These are phyloP conservation scores for Mycena vulgaris DNA, from an alignment of 768 basidiomycete species.

Conservation along the genomic window DNA sequence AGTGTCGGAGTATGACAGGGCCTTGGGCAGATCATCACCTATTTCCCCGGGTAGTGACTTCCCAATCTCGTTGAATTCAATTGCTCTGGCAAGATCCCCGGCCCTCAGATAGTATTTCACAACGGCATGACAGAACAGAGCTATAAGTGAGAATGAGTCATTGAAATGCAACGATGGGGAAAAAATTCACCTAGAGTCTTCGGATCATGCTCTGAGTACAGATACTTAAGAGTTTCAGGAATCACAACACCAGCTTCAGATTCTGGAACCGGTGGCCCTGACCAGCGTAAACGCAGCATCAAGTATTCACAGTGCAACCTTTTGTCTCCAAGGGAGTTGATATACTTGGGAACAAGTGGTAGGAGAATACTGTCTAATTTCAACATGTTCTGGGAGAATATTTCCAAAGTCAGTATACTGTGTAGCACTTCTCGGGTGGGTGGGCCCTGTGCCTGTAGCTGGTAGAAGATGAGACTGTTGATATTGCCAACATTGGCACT, in stretches of 20 bases:
- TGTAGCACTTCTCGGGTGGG: background rate
- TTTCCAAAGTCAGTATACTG: constrained; percentile 1
- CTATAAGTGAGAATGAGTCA: no score
- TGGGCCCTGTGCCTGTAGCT: background rate
- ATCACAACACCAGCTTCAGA: constrained; percentile 1
- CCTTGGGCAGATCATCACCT: no score
- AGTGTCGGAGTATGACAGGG: no score
- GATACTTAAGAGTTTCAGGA: background rate
- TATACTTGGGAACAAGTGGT: background rate
- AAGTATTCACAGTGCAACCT: background rate
- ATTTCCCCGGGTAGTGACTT: no score
- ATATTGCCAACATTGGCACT: constrained; percentile 7
- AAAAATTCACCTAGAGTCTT: background rate
- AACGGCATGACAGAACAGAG: no score
- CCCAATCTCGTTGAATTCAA: no score
- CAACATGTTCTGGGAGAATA: constrained; percentile 8
- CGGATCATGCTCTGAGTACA: background rate
- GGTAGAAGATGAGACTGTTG: background rate
- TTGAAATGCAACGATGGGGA: no score
- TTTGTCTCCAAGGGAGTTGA: background rate
- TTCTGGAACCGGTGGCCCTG: background rate
- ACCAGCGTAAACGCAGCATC: constrained; percentile 1
- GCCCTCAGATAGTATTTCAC: no score
- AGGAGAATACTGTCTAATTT: background rate
- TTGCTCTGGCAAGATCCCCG: no score